phyloP scores from a whole-genome alignment of 805 yeast species.

The Ogataea trehaloabstinens region DNA sequence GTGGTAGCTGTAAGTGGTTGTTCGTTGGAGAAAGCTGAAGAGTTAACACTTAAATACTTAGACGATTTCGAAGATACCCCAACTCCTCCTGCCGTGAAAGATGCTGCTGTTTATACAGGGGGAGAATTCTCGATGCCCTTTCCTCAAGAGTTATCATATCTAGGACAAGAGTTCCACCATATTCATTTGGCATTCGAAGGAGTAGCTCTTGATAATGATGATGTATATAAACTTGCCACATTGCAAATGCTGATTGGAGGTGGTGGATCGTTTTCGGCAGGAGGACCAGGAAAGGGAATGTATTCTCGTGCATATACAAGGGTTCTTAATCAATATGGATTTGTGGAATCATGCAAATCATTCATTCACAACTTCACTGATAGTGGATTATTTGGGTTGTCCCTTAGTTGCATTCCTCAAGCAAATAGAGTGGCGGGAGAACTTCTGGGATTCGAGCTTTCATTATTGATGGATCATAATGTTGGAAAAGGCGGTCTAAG shows the following conservation, averaged over 20 bases:
- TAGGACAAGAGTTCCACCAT: conserved; percentile 75
- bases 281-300: conserved; percentile 99
- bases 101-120: conserved; percentile 54
- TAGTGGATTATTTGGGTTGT: conserved; percentile 87
- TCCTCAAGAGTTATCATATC: conserved; percentile 56
- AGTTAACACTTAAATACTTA: conserved; percentile 58
- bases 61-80: conserved; percentile 52
- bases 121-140: conserved; percentile 56
- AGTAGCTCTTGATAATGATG: conserved; percentile 75
- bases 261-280: conserved; percentile 96
- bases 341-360: conserved; percentile 82
- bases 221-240: conserved; percentile 86
- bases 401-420: conserved; percentile 79
- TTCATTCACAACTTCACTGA: conserved; percentile 90
- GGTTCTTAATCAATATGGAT: conserved; percentile 87
- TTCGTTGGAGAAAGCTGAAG: conserved; percentile 63
- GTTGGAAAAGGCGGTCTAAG: conserved; percentile 60
- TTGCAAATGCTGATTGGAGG: conserved; percentile 92
- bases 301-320: conserved; percentile 89
- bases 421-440: conserved; percentile 85
- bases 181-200: conserved; percentile 89
- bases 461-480: conserved; percentile 39
- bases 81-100: conserved; percentile 26
- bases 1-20: conserved; percentile 91
- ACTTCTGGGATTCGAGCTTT: conserved; percentile 65